Evolutionary conservation across 495 filamentous ascomycete species (phyloP).

Genomic region (Neurospora hispaniola): DNA sequence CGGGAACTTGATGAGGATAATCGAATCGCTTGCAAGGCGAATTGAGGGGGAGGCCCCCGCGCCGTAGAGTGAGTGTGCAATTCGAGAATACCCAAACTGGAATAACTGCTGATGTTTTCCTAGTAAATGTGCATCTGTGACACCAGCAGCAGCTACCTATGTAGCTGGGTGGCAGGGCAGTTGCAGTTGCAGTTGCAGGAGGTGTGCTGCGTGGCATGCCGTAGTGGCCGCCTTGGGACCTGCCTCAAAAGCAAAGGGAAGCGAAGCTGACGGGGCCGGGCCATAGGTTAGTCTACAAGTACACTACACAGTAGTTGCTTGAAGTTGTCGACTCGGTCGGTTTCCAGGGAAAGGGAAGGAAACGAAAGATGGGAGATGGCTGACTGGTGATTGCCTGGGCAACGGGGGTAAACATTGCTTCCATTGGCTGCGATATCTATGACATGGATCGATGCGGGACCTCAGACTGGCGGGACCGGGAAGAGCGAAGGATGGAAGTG

Average conservation of each 20-base stretch:
- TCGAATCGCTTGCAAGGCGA: background rate
- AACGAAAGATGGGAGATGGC: background rate
- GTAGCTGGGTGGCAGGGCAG: background rate
- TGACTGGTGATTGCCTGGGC: conserved; percentile 4
- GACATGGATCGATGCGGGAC: background rate
- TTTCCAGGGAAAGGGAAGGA: background rate
- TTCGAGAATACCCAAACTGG: background rate
- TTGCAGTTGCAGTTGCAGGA: background rate
- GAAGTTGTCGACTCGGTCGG: background rate
- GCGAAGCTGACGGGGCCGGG: too few relatives aligned
- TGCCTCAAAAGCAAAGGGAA: background rate
- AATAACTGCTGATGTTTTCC: background rate
- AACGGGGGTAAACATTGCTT: conserved; percentile 11
- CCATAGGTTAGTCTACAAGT: too few relatives aligned
- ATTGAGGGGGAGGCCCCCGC: background rate
- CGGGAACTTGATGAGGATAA: background rate
- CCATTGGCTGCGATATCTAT: conserved; percentile 3
- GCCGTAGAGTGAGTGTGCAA: background rate
- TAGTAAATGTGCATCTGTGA: background rate
- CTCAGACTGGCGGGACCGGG: background rate
- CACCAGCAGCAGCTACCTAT: background rate
- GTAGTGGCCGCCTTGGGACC: background rate
- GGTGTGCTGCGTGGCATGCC: background rate
- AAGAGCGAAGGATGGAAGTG: background rate
- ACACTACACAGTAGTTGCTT: background rate